Evolutionary conservation across 2,329 filamentous ascomycete genomes (phyloP).

Genomic region (Delphinella strobiligena): DNA sequence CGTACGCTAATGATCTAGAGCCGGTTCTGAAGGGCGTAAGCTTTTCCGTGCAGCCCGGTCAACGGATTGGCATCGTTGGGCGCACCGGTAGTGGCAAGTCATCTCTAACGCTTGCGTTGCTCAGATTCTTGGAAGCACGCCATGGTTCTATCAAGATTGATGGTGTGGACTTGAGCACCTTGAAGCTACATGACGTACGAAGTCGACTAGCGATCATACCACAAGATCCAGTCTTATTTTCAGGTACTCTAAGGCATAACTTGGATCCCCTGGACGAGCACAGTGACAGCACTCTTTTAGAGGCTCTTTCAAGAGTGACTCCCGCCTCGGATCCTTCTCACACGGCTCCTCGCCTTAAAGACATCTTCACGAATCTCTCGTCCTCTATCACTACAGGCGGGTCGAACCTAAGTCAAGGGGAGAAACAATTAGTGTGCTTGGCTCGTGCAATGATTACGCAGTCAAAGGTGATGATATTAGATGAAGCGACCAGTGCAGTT

Average conservation of each 20-base stretch:
- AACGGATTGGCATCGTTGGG: conserved; percentile 70
- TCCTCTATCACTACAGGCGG: conserved; percentile 49
- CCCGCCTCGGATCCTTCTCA: too few species aligned
- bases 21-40: conserved; percentile 38
- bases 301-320: too few species aligned
- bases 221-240: conserved; percentile 54
- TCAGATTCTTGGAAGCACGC: conserved; percentile 56
- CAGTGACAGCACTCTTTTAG: conserved; percentile 32
- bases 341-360: too few species aligned
- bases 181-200: conserved; percentile 47
- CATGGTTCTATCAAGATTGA: conserved; percentile 33
- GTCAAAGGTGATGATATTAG: conserved; percentile 51
- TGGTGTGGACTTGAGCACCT: conserved; percentile 46
- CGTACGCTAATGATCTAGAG: neutral
- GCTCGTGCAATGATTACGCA: conserved; percentile 47
- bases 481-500: conserved; percentile 54
- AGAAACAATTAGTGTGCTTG: conserved; percentile 52
- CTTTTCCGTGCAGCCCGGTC: conserved; percentile 62
- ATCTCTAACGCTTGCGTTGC: conserved; percentile 61
- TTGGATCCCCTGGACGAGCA: conserved; percentile 50
- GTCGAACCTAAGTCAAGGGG: conserved; percentile 51
- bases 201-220: conserved; percentile 53
- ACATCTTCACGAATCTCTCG: conserved; percentile 40
- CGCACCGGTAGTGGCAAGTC: conserved; percentile 74
- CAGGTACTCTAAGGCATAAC: conserved; percentile 48